Percentiles rank a stretch among this genome's conserved stretches.
phyloP scores from a whole-genome alignment of 192 early-diverging fungal species.

The Coemansia reversa region DNA sequence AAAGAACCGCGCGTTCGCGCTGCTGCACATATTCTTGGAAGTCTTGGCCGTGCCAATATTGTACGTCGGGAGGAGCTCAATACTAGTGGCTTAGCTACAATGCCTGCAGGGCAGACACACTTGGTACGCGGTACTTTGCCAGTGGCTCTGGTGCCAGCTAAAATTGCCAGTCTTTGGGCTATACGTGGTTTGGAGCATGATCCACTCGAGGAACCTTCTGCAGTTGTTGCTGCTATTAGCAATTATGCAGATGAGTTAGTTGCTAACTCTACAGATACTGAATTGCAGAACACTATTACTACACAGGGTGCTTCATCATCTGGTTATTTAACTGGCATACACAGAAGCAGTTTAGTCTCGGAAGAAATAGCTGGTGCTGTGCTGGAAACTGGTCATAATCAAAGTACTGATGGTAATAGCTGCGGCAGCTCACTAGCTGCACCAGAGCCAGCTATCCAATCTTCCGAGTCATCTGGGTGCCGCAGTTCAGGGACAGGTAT shows the following conservation, averaged over 20 bases:
- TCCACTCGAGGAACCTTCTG: not conserved
- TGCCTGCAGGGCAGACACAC: not conserved
- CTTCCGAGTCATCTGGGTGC: no score
- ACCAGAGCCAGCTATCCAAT: no score
- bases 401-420: no score
- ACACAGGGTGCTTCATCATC: no score
- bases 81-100: not conserved
- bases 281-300: no score
- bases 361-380: no score
- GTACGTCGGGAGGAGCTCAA: conserved; percentile 31
- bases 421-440: no score
- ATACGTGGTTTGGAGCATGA: conserved; percentile 23
- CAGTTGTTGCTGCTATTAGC: not conserved
- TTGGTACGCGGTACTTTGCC: conserved; percentile 37
- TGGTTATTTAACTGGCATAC: no score
- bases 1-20: conserved; percentile 23
- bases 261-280: not conserved
- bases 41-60: conserved; percentile 24
- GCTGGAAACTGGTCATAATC: no score
- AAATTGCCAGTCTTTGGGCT: conserved; percentile 31
- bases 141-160: conserved; percentile 19
- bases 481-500: no score
- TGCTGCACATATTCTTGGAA: conserved; percentile 19
- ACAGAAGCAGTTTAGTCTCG: no score
- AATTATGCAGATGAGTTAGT: not conserved